Evolutionary conservation across 441 rosid species (phyloP), one percentile per base, ranked within the genome.

Genomic region (Bruguiera hainesii): DNA sequence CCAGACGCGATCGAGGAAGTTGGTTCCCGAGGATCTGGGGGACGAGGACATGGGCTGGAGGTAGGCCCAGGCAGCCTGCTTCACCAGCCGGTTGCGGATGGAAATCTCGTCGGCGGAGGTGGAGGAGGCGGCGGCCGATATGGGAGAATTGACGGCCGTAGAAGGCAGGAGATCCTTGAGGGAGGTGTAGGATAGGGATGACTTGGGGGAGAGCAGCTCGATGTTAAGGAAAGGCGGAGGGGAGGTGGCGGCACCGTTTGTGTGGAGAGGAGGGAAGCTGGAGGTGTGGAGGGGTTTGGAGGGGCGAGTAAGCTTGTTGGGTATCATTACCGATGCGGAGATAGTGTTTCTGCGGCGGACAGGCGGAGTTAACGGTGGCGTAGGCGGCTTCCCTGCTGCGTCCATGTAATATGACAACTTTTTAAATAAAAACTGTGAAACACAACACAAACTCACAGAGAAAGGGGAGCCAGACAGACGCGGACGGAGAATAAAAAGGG

Each of bases 1-100:
- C 94, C 94, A 86, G n/a, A 90, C 1, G 7, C 87, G 85, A 42
- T 65, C 84, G 76, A 86, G 65, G 59, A 83, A 76, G 67, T 73
- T 75, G 11, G 74, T 68, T 57, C 73, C 66, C 4, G 87, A 69
- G 18, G 84, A 75, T 16, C 65, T 79, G 2, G 88, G 81, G 1
- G 88, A 86, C 56, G 93, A 64, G 3, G 88, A 73, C 83, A 76
- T 80, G 65, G 97, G 94, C 76, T 85, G 97, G 16, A 94, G 96
- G 76, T 89, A 94, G 66, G 98, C 96, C 97, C 91, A 80, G 63
- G 97, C 97, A 5, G 97, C 98, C 70, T 87, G 92, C 76, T 91
- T 91, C 4, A 91, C 95, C 7, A 94, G 84, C 28, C 82, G 97
- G 57, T 93, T 82, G 7, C 96, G 95, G 71, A 93, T 93, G 39